Evolutionary conservation across 768 basidiomycete species (phyloP).

Genomic region (Lentinula aciculospora): DNA sequence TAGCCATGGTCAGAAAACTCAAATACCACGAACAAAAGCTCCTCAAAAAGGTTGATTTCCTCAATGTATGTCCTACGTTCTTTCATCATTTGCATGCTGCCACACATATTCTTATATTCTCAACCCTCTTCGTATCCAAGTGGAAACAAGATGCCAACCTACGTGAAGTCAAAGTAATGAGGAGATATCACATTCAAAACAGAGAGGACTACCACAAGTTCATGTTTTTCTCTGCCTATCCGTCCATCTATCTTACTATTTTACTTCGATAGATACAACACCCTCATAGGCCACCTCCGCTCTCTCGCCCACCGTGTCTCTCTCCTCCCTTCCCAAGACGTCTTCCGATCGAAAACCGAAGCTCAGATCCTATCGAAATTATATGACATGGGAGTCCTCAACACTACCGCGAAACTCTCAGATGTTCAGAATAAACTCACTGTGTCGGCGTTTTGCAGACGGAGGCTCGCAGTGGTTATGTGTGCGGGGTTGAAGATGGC

Average conservation of each 20-base stretch:
- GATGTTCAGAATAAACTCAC: constrained; percentile 90
- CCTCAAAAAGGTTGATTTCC: constrained; percentile 94
- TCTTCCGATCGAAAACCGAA: constrained; percentile 82
- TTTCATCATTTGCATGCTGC: neutral
- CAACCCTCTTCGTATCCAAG: constrained; percentile 30
- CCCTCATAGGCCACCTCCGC: constrained; percentile 82
- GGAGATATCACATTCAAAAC: constrained; percentile 92
- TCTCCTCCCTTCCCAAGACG: constrained; percentile 83
- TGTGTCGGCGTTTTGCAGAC: constrained; percentile 89
- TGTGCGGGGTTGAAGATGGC: constrained; percentile 86
- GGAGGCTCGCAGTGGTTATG: constrained; percentile 89
- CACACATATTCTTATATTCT: no score
- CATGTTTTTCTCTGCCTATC: constrained; percentile 13
- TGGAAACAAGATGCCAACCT: constrained; percentile 95
- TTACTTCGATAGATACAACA: constrained; percentile 70
- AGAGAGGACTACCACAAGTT: constrained; percentile 93
- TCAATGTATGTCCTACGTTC: constrained; percentile 55
- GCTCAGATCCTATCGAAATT: constrained; percentile 85
- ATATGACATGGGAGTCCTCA: constrained; percentile 95
- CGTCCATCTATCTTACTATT: constrained; percentile 86
- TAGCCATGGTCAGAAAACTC: constrained; percentile 90
- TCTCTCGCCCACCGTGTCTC: constrained; percentile 84
- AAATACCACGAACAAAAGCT: constrained; percentile 96
- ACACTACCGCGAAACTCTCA: constrained; percentile 79
- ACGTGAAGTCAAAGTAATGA: constrained; percentile 91